Conservation (phyloP, 1,284 basidiomycete genomes). For the Tilletiopsis washingtonensis region DNA sequence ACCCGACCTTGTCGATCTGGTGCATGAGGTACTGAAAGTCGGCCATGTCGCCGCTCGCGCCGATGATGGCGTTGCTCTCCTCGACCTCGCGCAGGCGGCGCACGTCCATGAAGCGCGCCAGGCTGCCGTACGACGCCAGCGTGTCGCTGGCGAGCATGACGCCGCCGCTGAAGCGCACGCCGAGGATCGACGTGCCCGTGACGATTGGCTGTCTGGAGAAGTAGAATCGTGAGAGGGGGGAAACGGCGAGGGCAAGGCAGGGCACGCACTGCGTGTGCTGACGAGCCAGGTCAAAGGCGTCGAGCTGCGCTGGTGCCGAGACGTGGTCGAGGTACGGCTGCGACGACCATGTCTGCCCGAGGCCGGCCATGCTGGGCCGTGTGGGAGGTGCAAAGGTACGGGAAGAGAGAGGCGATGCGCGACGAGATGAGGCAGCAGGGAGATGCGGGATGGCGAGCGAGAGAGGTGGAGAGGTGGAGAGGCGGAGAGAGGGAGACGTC, state of each 20-base stretch:
- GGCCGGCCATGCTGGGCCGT: constrained; percentile 8
- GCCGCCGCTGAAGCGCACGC: constrained; percentile 87
- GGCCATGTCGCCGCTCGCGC: constrained; percentile 91
- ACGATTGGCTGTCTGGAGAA: constrained; percentile 68
- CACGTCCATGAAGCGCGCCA: constrained; percentile 93
- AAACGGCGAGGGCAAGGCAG: background rate
- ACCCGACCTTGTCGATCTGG: constrained; percentile 47
- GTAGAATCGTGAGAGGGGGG: background rate
- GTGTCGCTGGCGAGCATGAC: constrained; percentile 99
- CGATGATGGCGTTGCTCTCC: constrained; percentile 68
- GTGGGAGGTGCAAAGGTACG: too few species aligned
- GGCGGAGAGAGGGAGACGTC: too few species aligned
- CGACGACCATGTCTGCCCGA: constrained; percentile 13
- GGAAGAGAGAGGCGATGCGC: too few species aligned
- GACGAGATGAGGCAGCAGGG: too few species aligned
- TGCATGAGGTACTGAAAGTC: constrained; percentile 92
- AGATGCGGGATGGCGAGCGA: too few species aligned
- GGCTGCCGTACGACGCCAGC: constrained; percentile 92
- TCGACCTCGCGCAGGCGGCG: constrained; percentile 79
- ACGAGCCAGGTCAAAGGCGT: constrained; percentile 9
- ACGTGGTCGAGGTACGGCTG: constrained; percentile 11
- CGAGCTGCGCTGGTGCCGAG: constrained; percentile 3
- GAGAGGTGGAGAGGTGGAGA: too few species aligned
- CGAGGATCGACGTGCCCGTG: constrained; percentile 90
- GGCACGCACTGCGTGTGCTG: constrained; percentile 13